Conservation (phyloP, 352 stramenopile species). For the Aphanomyces stellatus region DNA sequence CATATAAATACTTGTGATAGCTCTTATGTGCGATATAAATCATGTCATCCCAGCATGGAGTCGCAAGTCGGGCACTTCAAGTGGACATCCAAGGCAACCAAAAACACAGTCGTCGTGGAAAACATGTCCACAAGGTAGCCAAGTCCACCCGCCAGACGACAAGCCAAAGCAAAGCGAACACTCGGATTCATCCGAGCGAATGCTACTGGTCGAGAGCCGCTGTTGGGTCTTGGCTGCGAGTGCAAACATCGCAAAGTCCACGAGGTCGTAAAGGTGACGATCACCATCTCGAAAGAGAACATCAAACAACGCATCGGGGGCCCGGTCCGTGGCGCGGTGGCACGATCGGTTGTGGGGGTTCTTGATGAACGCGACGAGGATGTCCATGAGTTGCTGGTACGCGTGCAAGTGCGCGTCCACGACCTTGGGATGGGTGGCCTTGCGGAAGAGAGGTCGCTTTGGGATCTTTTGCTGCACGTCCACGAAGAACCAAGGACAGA, state of each 20-base stretch:
- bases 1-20: background rate
- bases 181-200: no score
- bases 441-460: background rate
- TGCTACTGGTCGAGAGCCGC: background rate
- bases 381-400: background rate
- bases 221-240: background rate
- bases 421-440: background rate
- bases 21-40: background rate
- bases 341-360: background rate
- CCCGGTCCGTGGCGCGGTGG: background rate
- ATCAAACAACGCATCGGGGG: background rate
- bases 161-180: no score
- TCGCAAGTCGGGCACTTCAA: background rate
- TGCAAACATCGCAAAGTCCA: background rate
- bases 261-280: no score
- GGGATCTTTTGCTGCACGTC: conserved; percentile 6
- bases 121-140: background rate
- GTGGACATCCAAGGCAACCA: background rate
- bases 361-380: background rate
- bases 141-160: background rate
- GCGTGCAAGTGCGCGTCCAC: background rate
- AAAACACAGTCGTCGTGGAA: background rate
- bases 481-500: background rate
- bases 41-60: background rate
- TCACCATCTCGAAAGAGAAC: background rate